Evolutionary conservation across 495 filamentous ascomycete species (phyloP), one percentile per base, ranked within the genome.

Genomic region (Tuber indicum): DNA sequence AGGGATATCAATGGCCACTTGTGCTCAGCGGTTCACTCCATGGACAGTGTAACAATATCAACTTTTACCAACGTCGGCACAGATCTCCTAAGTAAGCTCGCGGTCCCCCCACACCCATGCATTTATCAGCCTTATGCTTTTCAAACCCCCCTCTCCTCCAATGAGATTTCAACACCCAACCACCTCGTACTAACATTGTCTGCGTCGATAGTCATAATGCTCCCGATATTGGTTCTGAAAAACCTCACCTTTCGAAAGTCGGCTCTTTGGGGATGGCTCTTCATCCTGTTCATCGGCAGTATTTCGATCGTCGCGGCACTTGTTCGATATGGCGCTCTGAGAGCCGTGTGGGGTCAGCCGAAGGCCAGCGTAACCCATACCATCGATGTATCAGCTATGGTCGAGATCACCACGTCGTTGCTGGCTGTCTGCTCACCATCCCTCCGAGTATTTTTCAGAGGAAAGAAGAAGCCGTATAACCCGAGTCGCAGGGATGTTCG

Each of bases 381-480:
- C 10, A 85, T 85, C 45, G 84, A 85, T 70, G 84, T 85, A 44
- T 84, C 83, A 79, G 83, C 84, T 0, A 72, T 84, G 17, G 83
- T 84, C 21, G 84, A 85, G 72, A 85, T 85, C 32, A 80, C 84
- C n/a, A 77, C 82, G 0, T 79, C 79, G 19, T 47, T 82, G 47
- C 49, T 81, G 49, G 81, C 81, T 26, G 81, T 82, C 41, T 80
- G 78, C 43, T 49, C 78, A 32, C 78, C 78, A 23, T 78, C 42
- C 17, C 45, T 80, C 32, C 78, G 78, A 19, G 58, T 36, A 0
- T 66, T 66, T 66, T 66, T 66, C 58, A 26, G 58, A 36, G 58
- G 58, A 36, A 66, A 36, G 58, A 66, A 36, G 14, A 66, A 36
- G 58, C 58, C 58, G 12, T 12, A 36, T 32, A 26, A 0, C 0